Conservation (phyloP, 2,329 filamentous ascomycete genomes). For the Xylaria sp. region DNA sequence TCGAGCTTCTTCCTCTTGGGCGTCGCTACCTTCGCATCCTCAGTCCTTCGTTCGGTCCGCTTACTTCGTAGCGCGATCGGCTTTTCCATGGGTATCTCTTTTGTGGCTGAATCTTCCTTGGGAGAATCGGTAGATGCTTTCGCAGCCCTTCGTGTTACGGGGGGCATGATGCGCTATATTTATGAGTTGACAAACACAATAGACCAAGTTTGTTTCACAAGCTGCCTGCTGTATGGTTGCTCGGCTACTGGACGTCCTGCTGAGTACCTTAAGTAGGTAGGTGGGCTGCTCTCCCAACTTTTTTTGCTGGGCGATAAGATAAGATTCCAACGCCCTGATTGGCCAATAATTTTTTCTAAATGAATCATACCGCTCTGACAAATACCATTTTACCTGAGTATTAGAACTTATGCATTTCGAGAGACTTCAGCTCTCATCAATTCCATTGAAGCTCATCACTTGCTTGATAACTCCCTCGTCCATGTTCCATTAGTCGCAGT, state of each 20-base stretch:
- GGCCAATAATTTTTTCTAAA: neutral
- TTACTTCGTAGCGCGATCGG: constrained; percentile 28
- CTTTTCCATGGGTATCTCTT: constrained; percentile 23
- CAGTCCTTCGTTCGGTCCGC: constrained; percentile 17
- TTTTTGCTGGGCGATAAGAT: constrained; percentile 25
- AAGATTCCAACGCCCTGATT: constrained; percentile 10
- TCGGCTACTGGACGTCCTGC: too few relatives aligned
- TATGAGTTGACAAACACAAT: neutral
- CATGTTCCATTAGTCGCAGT: neutral
- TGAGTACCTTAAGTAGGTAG: neutral
- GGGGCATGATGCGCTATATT: constrained; percentile 29
- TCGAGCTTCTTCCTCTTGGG: constrained; percentile 35
- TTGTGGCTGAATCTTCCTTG: neutral
- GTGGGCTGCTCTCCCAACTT: constrained; percentile 23
- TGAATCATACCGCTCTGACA: neutral
- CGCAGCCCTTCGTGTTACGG: constrained; percentile 36
- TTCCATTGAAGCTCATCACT: neutral
- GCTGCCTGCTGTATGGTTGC: too few relatives aligned
- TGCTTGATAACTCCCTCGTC: neutral
- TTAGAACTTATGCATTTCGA: neutral
- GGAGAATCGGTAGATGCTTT: constrained; percentile 18
- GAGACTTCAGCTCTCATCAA: neutral
- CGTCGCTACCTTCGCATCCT: constrained; percentile 12
- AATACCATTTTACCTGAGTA: neutral
- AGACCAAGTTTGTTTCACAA: neutral